Conservation (phyloP, 371 early-diverging fungal genomes). For the Catenaria anguillulae region DNA sequence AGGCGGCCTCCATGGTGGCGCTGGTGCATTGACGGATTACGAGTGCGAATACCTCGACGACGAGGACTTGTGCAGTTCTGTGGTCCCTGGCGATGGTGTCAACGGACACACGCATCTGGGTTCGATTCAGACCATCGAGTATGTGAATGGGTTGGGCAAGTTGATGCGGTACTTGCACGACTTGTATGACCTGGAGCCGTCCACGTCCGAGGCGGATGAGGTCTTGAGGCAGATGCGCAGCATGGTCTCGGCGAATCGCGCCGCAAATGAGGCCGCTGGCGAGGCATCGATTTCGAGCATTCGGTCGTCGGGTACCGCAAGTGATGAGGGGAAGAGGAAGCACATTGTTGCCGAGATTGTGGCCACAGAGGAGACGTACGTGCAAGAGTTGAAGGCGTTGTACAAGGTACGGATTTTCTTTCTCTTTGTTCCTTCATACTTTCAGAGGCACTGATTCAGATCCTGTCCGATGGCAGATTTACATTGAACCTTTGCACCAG, state of each 20-base stretch:
- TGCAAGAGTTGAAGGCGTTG: constrained; percentile 42
- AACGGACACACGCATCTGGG: neutral
- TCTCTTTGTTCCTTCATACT: neutral
- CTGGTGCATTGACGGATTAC: too few relatives aligned
- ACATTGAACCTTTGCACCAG: constrained; percentile 16
- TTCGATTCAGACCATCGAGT: neutral
- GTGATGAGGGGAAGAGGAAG: too few relatives aligned
- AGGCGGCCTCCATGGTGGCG: too few relatives aligned
- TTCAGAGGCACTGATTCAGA: too few relatives aligned
- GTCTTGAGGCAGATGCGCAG: constrained; percentile 11
- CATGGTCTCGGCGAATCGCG: constrained; percentile 9
- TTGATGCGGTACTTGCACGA: neutral
- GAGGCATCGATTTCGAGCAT: too few relatives aligned
- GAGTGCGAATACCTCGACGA: too few relatives aligned
- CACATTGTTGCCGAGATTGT: constrained; percentile 52
- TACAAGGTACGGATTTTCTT: constrained; percentile 23
- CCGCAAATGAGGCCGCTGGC: constrained; percentile 8
- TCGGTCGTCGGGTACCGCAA: too few relatives aligned
- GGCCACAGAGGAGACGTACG: constrained; percentile 62
- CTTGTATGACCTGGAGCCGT: neutral
- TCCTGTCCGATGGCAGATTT: constrained; percentile 16
- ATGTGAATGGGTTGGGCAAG: neutral
- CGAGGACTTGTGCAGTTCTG: too few relatives aligned
- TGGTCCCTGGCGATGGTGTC: too few relatives aligned
- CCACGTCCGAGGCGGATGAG: neutral